These are phyloP conservation scores for Scheffersomyces lignosus DNA, from an alignment of 805 yeast species.

Conservation along the genomic window DNA sequence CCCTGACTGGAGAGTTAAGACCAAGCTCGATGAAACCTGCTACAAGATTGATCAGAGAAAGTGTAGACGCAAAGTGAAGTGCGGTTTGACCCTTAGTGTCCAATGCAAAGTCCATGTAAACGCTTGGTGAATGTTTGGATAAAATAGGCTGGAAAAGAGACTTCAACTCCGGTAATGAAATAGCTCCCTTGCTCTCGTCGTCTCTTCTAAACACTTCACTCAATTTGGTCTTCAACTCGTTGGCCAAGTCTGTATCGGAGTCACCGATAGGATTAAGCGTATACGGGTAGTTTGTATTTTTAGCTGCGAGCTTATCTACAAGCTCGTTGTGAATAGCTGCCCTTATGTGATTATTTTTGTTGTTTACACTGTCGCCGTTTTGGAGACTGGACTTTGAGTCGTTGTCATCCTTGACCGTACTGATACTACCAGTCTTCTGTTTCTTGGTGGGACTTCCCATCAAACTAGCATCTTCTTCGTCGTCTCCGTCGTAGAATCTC, in stretches of 20 bases:
- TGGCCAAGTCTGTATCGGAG: slow-evolving; percentile 27
- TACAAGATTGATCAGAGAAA: slow-evolving; percentile 38
- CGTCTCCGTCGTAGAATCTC: slow-evolving; percentile 23
- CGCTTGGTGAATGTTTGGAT: slow-evolving; percentile 10
- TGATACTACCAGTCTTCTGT: too few species aligned
- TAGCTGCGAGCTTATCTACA: neutral
- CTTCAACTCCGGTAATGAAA: slow-evolving; percentile 23
- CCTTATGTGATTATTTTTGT: neutral
- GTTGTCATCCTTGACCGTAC: slow-evolving; percentile 6
- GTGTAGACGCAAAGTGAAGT: slow-evolving; percentile 43
- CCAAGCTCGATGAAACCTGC: slow-evolving; percentile 34
- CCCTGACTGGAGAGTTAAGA: slow-evolving; percentile 39
- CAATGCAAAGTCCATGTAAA: slow-evolving; percentile 32
- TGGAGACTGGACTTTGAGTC: neutral
- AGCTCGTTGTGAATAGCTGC: neutral
- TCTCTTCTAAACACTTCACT: slow-evolving; percentile 38
- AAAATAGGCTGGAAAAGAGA: slow-evolving; percentile 22
- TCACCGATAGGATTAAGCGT: slow-evolving; percentile 48
- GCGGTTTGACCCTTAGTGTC: slow-evolving; percentile 43
- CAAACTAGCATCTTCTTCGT: slow-evolving; percentile 13
- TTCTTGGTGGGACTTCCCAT: slow-evolving; percentile 41
- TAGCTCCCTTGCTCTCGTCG: slow-evolving; percentile 15
- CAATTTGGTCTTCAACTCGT: slow-evolving; percentile 33
- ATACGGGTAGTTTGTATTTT: slow-evolving; percentile 47
- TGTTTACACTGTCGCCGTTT: neutral